Evolutionary conservation across 139 green algal species (phyloP).

Genomic region (Ettlia oleoabundans): DNA sequence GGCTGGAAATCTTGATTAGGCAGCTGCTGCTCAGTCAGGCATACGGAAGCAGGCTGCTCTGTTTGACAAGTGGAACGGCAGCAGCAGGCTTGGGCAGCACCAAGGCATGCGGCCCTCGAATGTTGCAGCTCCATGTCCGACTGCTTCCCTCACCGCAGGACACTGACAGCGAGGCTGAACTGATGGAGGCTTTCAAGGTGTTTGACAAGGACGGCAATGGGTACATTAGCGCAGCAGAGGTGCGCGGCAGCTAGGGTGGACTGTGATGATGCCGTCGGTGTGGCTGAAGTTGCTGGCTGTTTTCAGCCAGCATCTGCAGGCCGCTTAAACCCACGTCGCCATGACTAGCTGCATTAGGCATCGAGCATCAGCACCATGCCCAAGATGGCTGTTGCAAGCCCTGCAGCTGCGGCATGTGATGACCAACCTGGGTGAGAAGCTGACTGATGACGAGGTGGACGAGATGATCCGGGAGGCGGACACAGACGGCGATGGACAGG

Average conservation of each 20-base stretch:
- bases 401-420: constrained; percentile 90
- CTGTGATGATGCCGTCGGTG: not conserved
- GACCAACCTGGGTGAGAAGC: constrained; percentile 60
- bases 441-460: constrained; percentile 98
- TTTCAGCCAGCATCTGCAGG: no score
- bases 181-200: constrained; percentile 99
- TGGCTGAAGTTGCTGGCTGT: not conserved
- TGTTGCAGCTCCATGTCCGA: not conserved
- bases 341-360: no score
- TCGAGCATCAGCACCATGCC: not conserved
- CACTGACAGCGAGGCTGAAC: constrained; percentile 96
- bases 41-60: no score
- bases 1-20: no score
- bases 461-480: constrained; percentile 98
- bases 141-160: constrained; percentile 61
- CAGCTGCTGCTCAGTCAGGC: no score
- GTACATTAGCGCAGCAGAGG: constrained; percentile 97
- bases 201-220: constrained; percentile 99
- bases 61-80: no score
- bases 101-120: not conserved
- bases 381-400: no score
- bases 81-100: no score
- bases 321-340: not conserved
- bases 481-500: constrained; percentile 89
- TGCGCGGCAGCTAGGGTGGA: constrained; percentile 20